Base-by-base conservation (phyloP, 371 early-diverging fungal species). In the Actinomortierella wolfii region DNA sequence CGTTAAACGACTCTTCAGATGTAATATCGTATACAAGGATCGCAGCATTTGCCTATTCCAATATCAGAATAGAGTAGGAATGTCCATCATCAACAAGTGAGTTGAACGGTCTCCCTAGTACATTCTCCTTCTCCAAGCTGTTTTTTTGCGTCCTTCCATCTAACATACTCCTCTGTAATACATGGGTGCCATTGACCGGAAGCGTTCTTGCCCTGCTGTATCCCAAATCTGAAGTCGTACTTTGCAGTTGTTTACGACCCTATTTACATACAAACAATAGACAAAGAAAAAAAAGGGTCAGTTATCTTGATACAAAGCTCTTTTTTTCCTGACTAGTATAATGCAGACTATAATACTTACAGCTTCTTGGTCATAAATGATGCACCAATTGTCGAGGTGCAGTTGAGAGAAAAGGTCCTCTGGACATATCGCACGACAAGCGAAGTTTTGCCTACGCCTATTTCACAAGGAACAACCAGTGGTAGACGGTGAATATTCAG, bases 401-500 rank as follows among this genome's bases (percentile, higher is more conserved):
- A 88, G 65, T 89, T 88, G 58, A 87, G 87, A 23, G 92, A 84
- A 66, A 92, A 92, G 15, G 90, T 89, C 59, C 83, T 89, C 64
- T 86, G 83, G 51, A 92, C 86, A 68, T 89, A 92, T 29, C 92
- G 84, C n/a, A 86, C 83, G n/a, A 90, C 90, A 51, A 92, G 82
- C 54, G 92, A 92, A 18, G 92, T 90, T 77, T 92, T 92, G 44
- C 92, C 92, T 53, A 92, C 92, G 52, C 89, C 92, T 91, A 80
- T 51, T 51, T 15, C 13, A 59, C 11, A 28, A 41, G 14, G 8
- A 47, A 53, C 42, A 57, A 40, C 55, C 1, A 49, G 15, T 26
- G 57, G 25, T 25, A 47, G 39, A 28, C 2, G 29, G 44, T 29
- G 17, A 25, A 53, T 15, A 45, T 57, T n/a, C 8, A 41, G n/a